Evolutionary conservation across 2,329 filamentous ascomycete genomes (phyloP), one percentile per base, ranked within the genome.

Genomic region (Cladosporium sp.): DNA sequence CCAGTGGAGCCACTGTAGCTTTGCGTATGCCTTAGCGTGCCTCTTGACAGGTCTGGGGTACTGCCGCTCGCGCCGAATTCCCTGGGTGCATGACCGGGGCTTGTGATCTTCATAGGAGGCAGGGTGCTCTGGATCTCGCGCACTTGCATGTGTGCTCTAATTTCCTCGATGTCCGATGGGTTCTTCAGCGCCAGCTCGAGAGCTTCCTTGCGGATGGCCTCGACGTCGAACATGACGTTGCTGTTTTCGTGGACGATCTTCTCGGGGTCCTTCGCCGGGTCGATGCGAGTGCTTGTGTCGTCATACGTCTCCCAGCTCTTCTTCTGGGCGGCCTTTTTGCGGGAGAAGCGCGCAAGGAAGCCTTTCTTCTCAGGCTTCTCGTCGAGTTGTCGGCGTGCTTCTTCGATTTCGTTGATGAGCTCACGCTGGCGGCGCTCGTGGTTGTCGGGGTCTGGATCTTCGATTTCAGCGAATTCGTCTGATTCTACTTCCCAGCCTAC

Each of bases 261-360:
- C 52, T 59, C 58, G 23, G 55, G 46, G 37, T 64, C 62, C 40
- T 65, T 40, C 18, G 62, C 58, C 2, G 64, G 61, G 14, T 86
- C 86, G 50, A 82, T 81, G 71, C 86, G 88, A 61, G 65, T 26
- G 31, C 65, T 53, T 2, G 57, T 62, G 67, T 96, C 91, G 75
- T 97, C 90, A 76, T 97, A 97, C 10, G 92, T 92, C 77, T 98
- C 94, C 94, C 94, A 97, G 74, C 93, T 91, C 78, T 93, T 92
- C 79, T 92, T 93, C 74, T 93, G 85, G 0, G 84, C 83, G 50
- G 85, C 81, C 78, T 90, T 90, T 80, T 92, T 97, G 73, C 91
- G 93, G 50, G 89, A 89, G 79, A 97, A 97, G 71, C 96, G 87
- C 40, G 88, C 87, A 62, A 77, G 79, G 72, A 94, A 93, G 50